Percentiles rank a stretch among this genome's conserved stretches.
These are phyloP conservation scores for Tricholomella constricta DNA, from an alignment of 768 basidiomycete species.

Conservation along the genomic window DNA sequence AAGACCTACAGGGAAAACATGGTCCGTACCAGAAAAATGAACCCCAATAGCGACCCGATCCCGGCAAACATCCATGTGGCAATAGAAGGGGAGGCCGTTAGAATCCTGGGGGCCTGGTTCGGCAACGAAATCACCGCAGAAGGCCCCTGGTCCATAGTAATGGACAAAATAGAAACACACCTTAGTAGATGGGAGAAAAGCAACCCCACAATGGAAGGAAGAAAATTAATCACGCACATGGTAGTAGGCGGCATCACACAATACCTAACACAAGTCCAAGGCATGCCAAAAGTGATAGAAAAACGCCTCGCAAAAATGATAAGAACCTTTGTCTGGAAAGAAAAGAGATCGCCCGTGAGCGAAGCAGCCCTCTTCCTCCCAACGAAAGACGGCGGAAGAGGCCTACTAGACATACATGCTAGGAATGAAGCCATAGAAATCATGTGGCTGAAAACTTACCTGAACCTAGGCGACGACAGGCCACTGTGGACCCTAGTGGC, in stretches of 20 bases:
- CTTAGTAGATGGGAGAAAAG: slow-evolving; percentile 26
- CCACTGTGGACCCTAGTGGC: slow-evolving; percentile 30
- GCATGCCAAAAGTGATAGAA: slow-evolving; percentile 32
- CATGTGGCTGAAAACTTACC: slow-evolving; percentile 27
- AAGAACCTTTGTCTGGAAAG: slow-evolving; percentile 30
- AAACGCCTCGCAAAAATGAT: slow-evolving; percentile 19
- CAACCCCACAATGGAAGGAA: slow-evolving; percentile 31
- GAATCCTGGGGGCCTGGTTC: slow-evolving; percentile 34
- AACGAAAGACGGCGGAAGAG: slow-evolving; percentile 21
- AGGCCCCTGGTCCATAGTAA: slow-evolving; percentile 24
- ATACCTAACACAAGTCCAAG: slow-evolving; percentile 36
- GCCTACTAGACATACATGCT: slow-evolving; percentile 24
- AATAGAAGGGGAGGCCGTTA: slow-evolving; percentile 24
- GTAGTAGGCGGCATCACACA: slow-evolving; percentile 33
- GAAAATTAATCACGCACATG: slow-evolving; percentile 25
- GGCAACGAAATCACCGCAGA: slow-evolving; percentile 28
- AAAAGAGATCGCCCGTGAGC: slow-evolving; percentile 14
- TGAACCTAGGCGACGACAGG: slow-evolving; percentile 7
- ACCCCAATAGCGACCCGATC: slow-evolving; percentile 13
- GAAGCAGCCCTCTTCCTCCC: slow-evolving; percentile 18
- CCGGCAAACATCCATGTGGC: slow-evolving; percentile 26
- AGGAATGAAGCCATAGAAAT: slow-evolving; percentile 30
- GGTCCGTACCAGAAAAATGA: slow-evolving; percentile 1
- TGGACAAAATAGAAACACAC: slow-evolving; percentile 26
- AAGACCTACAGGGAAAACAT: too few species aligned